Conservation (phyloP, 176 grass and related monocot genomes). For the Phoenix roebelenii region DNA sequence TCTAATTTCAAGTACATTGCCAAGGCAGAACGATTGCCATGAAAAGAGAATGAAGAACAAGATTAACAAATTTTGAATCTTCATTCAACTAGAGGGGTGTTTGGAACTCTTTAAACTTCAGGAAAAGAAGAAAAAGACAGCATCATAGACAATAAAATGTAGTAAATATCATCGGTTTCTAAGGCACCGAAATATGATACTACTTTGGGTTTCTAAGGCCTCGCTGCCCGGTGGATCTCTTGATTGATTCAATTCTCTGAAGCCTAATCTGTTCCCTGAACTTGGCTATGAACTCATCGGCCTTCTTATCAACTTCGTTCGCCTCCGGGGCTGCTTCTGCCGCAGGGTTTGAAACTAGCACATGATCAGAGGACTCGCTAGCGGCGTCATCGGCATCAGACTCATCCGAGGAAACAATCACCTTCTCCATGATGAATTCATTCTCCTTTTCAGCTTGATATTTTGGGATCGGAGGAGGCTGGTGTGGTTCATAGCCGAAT, state of each 20-base stretch:
- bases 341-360: not conserved
- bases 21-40: too few species aligned
- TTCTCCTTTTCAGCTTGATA: conserved; percentile 27
- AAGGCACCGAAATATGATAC: too few species aligned
- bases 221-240: conserved; percentile 50
- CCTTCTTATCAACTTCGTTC: conserved; percentile 97
- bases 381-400: conserved; percentile 38
- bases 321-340: conserved; percentile 39
- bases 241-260: conserved; percentile 83
- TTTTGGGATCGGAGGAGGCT: conserved; percentile 24
- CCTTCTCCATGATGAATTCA: conserved; percentile 21
- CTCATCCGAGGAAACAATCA: conserved; percentile 31
- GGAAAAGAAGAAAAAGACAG: not conserved
- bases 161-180: conserved; percentile 8
- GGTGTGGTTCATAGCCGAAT: not conserved
- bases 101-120: too few species aligned
- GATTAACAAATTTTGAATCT: too few species aligned
- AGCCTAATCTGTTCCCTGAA: conserved; percentile 92
- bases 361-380: conserved; percentile 31
- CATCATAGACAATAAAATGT: not conserved
- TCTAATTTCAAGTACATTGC: too few species aligned
- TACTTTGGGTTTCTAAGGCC: conserved; percentile 14
- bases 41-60: too few species aligned
- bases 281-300: conserved; percentile 65
- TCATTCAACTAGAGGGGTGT: too few species aligned